phyloP scores from a whole-genome alignment of 768 basidiomycete genomes.

The Pleurotus pulmonarius region DNA sequence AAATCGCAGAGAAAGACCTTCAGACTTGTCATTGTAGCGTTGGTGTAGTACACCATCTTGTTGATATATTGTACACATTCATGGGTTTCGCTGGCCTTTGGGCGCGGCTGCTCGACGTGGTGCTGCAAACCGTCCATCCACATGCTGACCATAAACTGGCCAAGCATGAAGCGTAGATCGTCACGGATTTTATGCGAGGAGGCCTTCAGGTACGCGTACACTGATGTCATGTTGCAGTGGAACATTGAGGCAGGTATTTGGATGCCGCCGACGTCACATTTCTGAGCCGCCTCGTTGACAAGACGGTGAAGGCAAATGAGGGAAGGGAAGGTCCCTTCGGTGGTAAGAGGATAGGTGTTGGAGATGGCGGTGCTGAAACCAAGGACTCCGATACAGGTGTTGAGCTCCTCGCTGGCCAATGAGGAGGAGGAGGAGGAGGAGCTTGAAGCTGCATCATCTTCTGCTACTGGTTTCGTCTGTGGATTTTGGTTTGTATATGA shows the following conservation, averaged over 20 bases:
- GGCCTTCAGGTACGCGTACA: not conserved
- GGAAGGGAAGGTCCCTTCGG: not conserved
- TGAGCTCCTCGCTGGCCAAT: not conserved
- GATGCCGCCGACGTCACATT: not conserved
- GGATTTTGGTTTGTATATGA: too few species aligned
- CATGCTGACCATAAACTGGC: not conserved
- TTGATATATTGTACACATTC: not conserved
- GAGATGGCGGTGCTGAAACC: not conserved
- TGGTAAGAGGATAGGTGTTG: not conserved
- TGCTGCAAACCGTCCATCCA: not conserved
- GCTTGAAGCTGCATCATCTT: too few species aligned
- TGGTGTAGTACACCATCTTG: not conserved
- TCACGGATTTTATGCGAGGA: not conserved
- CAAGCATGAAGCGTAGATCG: not conserved
- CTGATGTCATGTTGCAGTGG: not conserved
- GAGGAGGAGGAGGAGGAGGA: too few species aligned
- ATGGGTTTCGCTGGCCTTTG: not conserved
- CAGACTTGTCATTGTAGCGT: not conserved
- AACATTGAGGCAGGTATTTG: not conserved
- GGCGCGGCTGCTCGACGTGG: not conserved
- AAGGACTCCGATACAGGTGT: not conserved
- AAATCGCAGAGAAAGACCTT: not conserved
- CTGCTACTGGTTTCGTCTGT: too few species aligned
- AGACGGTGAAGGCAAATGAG: not conserved
- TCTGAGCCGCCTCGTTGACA: not conserved